Conservation (phyloP, 2,329 filamentous ascomycete species). For the Exophiala mesophila region DNA sequence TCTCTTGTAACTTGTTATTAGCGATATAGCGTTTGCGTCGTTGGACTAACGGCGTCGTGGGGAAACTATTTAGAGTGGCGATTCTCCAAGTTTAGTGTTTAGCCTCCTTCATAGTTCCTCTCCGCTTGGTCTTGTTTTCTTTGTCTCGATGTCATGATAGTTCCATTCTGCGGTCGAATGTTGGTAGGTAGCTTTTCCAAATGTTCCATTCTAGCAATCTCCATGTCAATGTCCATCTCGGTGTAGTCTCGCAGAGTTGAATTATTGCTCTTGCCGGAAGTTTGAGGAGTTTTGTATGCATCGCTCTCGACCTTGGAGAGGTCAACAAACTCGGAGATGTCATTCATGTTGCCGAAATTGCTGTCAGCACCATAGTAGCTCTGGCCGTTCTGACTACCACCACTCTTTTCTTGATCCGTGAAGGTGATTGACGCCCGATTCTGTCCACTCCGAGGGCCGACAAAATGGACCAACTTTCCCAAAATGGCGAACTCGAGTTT, state of each 20-base stretch:
- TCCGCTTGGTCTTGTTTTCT: constrained; percentile 3
- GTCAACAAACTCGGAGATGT: constrained; percentile 43
- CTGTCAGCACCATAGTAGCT: not conserved
- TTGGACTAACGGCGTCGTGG: too few relatives aligned
- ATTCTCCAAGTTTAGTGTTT: not conserved
- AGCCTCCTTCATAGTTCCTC: not conserved
- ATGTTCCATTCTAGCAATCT: constrained; percentile 22
- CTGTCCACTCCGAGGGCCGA: constrained; percentile 22
- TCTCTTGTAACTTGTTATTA: too few relatives aligned
- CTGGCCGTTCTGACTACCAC: not conserved
- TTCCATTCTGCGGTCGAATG: constrained; percentile 5
- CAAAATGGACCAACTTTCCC: constrained; percentile 41
- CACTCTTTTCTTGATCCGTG: constrained; percentile 7
- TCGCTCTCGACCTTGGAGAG: constrained; percentile 40
- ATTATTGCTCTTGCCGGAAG: constrained; percentile 8
- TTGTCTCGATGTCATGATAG: constrained; percentile 2
- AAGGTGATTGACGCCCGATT: constrained; percentile 5
- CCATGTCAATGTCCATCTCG: constrained; percentile 17
- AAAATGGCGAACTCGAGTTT: constrained; percentile 49
- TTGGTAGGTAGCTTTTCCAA: constrained; percentile 20
- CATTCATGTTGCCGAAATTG: constrained; percentile 31
- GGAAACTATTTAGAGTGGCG: too few relatives aligned
- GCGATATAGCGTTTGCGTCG: too few relatives aligned
- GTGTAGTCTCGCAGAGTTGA: too few relatives aligned
- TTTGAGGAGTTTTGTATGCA: constrained; percentile 35